Evolutionary conservation across 2,329 filamentous ascomycete genomes (phyloP), one percentile per base, ranked within the genome.

Genomic region (Fusarium continuum): DNA sequence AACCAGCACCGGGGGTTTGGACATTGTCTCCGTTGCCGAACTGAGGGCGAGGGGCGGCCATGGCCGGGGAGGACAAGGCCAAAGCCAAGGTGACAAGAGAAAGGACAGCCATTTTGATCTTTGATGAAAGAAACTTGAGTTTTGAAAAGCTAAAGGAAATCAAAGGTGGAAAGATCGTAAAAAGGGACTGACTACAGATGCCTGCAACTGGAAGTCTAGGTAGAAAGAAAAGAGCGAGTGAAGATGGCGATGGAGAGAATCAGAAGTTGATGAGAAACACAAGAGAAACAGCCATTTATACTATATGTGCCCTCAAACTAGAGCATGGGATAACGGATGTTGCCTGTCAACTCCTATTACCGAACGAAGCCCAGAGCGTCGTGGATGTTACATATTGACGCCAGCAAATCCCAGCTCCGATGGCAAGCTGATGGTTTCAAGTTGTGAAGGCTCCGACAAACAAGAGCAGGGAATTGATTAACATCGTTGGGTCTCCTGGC

Each of bases 171-270:
- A 49, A 41, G 64, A 59, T 55, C 38, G 52, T 61, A 46, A 35
- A n/a, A 63, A 68, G 46, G 48, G 53, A 70, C 57, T 63, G 46
- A 69, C 55, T 63, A 68, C 69, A 71, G 69, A 65, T 69, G 69
- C 61, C 69, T 59, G 69, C 69, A 71, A 68, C 69, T 70, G 67
- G 58, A 65, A 57, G 61, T 64, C 64, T 54, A 28, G 53, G 41
- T 56, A 64, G 60, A 70, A 70, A 59, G 55, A 56, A 70, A 67
- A 52, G 49, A 69, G 55, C 31, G 57, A 53, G 41, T 39, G 46
- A 69, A 55, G 38, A 55, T 46, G 60, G 63, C 54, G 67, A 70
- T 70, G 69, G 45, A 62, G 55, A 66, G 56, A 55, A 62, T 39
- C 48, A 44, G 41, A 52, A 50, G 14, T 28, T 26, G 35, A 49